Evolutionary conservation across 805 yeast species (phyloP).

Genomic region (Metschnikowia gelsemii): DNA sequence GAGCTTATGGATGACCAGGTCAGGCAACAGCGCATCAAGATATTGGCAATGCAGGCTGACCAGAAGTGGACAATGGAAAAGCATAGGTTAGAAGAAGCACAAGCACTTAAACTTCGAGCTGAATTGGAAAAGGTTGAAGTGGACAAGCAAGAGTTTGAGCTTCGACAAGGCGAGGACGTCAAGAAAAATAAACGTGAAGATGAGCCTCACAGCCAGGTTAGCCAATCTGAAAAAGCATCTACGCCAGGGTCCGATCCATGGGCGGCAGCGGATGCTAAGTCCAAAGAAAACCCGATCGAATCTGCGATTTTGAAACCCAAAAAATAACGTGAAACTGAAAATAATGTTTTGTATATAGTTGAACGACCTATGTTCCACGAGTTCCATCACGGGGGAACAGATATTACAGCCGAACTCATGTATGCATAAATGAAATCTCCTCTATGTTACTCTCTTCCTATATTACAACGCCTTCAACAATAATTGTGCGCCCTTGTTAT

Average conservation of each 20-base stretch:
- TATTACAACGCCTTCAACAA: conserved; percentile 26
- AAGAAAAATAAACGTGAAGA: neutral
- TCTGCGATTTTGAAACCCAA: conserved; percentile 41
- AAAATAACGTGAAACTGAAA: conserved; percentile 14
- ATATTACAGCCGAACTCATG: neutral
- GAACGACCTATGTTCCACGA: too few species aligned
- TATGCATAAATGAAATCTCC: neutral
- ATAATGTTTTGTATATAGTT: conserved; percentile 5
- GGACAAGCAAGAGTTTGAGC: conserved; percentile 15
- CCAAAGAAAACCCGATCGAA: conserved; percentile 34
- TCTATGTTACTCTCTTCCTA: conserved; percentile 5
- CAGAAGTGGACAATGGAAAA: conserved; percentile 42
- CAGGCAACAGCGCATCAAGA: conserved; percentile 53
- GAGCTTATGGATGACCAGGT: conserved; percentile 60
- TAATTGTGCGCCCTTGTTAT: conserved; percentile 62
- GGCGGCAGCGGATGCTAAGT: conserved; percentile 34
- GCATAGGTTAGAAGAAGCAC: conserved; percentile 32
- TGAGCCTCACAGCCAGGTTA: neutral
- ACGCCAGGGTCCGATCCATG: conserved; percentile 28
- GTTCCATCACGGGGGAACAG: too few species aligned
- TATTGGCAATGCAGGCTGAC: conserved; percentile 49
- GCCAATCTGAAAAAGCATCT: neutral
- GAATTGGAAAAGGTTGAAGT: conserved; percentile 29
- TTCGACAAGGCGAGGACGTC: conserved; percentile 3
- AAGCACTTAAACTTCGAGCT: conserved; percentile 28